Evolutionary conservation across 2,329 filamentous ascomycete species (phyloP), one percentile per base, ranked within the genome.

Genomic region (Ascochyta viciae-villosae): DNA sequence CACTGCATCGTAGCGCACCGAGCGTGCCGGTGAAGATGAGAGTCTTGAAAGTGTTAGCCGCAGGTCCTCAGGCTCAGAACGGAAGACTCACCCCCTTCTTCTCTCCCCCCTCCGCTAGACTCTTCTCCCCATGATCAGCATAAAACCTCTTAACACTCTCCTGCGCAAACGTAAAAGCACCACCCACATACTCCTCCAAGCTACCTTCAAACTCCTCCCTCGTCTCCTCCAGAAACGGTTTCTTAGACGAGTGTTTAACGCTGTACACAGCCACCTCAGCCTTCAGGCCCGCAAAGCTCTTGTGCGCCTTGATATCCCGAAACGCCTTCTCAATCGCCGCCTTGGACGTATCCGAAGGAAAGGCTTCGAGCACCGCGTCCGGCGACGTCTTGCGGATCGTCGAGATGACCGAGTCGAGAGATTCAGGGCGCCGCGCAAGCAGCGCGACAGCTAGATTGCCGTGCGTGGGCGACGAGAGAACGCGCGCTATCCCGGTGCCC

Each of bases 21-120:
- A 85, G 68, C 0, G 83, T 85, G 0, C 83, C 83, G 0, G 83
- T 85, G 62, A 86, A 85, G 49, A 86, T 83, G 26, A 85, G 65
- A 0, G 82, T 85, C 66, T 65, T n/a, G 6, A 1, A 47, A 13
- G 0, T 23, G 42, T 54, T 7, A 50, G 41, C 22, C 8, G 1
- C 15, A 33, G 12, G 47, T 15, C 10, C 9, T 42, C 1, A 9
- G 2, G n/a, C 27, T 9, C 4, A 29, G n/a, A 15, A n/a, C 26
- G 3, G 3, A 31, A 6, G 22, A 58, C 71, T 48, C 65, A 72
- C 69, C 1, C 83, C 83, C 59, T 86, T 85, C 74, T 85, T 86
- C 46, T 67, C 69, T 0, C 75, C 78, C 0, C 77, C 77, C 1
- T 83, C 78, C 6, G 75, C 64, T 2, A 86, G 74, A 0, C 74